These are phyloP conservation scores for Maudiozyma barnettii DNA, from an alignment of 805 yeast species.

Conservation along the genomic window DNA sequence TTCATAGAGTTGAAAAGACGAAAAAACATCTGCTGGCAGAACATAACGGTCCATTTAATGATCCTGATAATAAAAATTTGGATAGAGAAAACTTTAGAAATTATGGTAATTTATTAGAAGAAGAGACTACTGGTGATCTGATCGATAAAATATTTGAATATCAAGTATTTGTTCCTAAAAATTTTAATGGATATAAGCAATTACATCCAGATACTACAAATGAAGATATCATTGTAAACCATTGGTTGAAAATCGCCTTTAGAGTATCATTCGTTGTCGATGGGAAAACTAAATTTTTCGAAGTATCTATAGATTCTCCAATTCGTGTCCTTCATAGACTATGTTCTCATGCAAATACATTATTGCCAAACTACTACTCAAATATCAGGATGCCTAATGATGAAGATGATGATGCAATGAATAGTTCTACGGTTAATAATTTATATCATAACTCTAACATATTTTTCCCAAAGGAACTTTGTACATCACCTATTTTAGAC, in stretches of 20 bases:
- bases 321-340: conserved; percentile 65
- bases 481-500: conserved; percentile 39
- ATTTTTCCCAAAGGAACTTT: conserved; percentile 30
- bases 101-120: conserved; percentile 31
- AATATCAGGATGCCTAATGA: neutral
- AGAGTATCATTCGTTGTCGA: conserved; percentile 58
- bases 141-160: conserved; percentile 73
- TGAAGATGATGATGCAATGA: neutral
- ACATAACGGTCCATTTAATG: conserved; percentile 48
- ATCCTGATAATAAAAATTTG: conserved; percentile 11
- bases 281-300: conserved; percentile 74
- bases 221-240: conserved; percentile 72
- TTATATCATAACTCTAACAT: conserved; percentile 29
- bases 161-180: conserved; percentile 69
- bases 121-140: conserved; percentile 41
- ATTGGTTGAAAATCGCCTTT: conserved; percentile 86
- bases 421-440: conserved; percentile 4
- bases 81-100: conserved; percentile 23
- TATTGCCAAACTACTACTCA: conserved; percentile 55
- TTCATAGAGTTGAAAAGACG: conserved; percentile 82
- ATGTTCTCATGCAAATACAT: conserved; percentile 72
- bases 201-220: conserved; percentile 81
- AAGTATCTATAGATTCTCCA: conserved; percentile 89
- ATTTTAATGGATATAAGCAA: conserved; percentile 42
- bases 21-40: conserved; percentile 71